phyloP scores from a whole-genome alignment of 1,139 yeast species.

The Blastobotrys arbuscula region DNA sequence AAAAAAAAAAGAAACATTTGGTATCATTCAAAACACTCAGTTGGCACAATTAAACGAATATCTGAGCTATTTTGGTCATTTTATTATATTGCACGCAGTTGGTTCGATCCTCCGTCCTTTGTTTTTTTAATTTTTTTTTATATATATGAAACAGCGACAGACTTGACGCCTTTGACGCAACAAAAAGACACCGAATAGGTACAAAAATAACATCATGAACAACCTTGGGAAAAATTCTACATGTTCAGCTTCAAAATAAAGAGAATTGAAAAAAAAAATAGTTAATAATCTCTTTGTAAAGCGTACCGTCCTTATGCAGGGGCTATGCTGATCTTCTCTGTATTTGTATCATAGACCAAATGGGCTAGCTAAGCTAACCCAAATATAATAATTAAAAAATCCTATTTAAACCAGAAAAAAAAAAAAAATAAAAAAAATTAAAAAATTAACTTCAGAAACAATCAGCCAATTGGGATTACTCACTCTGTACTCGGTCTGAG shows the following conservation, averaged over 20 bases:
- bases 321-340: conserved; percentile 99
- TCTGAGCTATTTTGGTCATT: too few relatives aligned
- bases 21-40: background rate
- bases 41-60: too few relatives aligned
- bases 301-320: conserved; percentile 99
- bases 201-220: background rate
- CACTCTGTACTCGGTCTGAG: too few relatives aligned
- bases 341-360: conserved; percentile 37
- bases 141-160: background rate
- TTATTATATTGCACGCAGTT: too few relatives aligned
- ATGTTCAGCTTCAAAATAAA: background rate
- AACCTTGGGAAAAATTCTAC: too few relatives aligned
- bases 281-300: conserved; percentile 84
- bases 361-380: conserved; percentile 1
- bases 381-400: too few relatives aligned
- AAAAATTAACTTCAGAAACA: too few relatives aligned
- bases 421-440: too few relatives aligned
- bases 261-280: conserved; percentile 48
- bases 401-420: too few relatives aligned
- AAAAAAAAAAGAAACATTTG: background rate
- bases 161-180: background rate
- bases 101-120: background rate
- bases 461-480: too few relatives aligned
- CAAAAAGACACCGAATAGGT: background rate
- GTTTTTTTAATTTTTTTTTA: background rate